Conservation (phyloP, 768 basidiomycete species). For the Phylloporus rhodoxanthus region DNA sequence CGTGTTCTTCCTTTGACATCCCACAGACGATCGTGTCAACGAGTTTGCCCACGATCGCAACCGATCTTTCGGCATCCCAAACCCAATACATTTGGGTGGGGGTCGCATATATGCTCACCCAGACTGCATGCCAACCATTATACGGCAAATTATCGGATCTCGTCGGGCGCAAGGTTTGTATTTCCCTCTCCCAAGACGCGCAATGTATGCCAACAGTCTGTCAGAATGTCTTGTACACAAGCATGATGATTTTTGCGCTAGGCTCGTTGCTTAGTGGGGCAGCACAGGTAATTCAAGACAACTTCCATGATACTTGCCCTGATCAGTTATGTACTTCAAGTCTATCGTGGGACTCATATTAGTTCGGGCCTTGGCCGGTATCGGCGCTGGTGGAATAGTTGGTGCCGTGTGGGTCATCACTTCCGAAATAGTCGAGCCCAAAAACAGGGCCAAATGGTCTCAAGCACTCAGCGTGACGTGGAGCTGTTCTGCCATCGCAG, state of each 20-base stretch:
- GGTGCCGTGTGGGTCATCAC: constrained; percentile 83
- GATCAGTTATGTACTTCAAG: constrained; percentile 20
- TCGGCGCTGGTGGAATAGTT: constrained; percentile 86
- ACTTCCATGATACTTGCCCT: constrained; percentile 15
- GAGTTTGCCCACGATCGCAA: constrained; percentile 72
- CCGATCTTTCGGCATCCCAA: constrained; percentile 59
- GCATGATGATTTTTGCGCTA: constrained; percentile 68
- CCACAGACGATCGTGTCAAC: constrained; percentile 71
- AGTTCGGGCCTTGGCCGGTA: constrained; percentile 60
- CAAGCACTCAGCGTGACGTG: constrained; percentile 81
- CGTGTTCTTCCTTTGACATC: constrained; percentile 5
- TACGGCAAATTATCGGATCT: constrained; percentile 79
- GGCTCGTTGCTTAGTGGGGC: constrained; percentile 78
- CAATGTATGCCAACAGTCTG: constrained; percentile 2
- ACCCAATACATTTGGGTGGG: constrained; percentile 83
- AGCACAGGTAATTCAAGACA: constrained; percentile 48
- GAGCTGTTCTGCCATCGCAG: constrained; percentile 81
- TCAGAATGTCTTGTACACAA: constrained; percentile 63
- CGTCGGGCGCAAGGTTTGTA: constrained; percentile 66
- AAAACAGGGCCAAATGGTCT: constrained; percentile 73
- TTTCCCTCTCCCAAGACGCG: constrained; percentile 3
- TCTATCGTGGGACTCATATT: constrained; percentile 58
- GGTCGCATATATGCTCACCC: constrained; percentile 79
- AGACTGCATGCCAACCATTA: constrained; percentile 79
- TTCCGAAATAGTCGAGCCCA: constrained; percentile 72